Evolutionary conservation across 176 grass and related monocot species (phyloP).

Genomic region (Raddia guianensis): DNA sequence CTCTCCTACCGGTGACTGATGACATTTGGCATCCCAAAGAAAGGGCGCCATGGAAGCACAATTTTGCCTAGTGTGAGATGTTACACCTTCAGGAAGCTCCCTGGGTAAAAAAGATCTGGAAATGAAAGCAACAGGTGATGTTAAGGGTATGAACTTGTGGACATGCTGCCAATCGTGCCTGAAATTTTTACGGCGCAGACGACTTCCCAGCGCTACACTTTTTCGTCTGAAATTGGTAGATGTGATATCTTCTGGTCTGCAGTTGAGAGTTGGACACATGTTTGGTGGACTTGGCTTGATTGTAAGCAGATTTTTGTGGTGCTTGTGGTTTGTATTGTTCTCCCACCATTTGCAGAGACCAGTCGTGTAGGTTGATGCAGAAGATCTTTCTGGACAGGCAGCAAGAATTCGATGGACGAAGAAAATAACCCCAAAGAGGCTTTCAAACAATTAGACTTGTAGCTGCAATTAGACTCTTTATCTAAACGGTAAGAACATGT

Average conservation of each 20-base stretch:
- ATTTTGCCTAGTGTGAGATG: background rate
- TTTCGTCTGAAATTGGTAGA: background rate
- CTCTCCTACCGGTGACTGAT: background rate
- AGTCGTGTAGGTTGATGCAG: background rate
- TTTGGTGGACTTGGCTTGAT: background rate
- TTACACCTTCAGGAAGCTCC: background rate
- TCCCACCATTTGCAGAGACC: background rate
- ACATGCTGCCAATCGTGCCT: background rate
- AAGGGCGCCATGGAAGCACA: background rate
- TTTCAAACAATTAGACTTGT: too few species aligned
- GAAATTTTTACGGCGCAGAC: slow-evolving; percentile 2
- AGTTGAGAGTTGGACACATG: background rate
- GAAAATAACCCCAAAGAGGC: background rate
- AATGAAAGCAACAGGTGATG: background rate
- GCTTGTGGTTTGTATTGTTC: background rate
- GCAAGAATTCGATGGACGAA: background rate
- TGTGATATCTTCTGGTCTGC: background rate
- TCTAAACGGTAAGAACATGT: background rate
- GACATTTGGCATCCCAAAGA: background rate
- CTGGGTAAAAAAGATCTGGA: slow-evolving; percentile 27
- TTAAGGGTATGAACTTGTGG: background rate
- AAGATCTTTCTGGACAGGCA: background rate
- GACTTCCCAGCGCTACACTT: background rate
- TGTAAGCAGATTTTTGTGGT: background rate
- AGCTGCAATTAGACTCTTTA: too few species aligned